Conservation (phyloP, 176 grass and related monocot genomes). For the Metroxylon sagu region DNA sequence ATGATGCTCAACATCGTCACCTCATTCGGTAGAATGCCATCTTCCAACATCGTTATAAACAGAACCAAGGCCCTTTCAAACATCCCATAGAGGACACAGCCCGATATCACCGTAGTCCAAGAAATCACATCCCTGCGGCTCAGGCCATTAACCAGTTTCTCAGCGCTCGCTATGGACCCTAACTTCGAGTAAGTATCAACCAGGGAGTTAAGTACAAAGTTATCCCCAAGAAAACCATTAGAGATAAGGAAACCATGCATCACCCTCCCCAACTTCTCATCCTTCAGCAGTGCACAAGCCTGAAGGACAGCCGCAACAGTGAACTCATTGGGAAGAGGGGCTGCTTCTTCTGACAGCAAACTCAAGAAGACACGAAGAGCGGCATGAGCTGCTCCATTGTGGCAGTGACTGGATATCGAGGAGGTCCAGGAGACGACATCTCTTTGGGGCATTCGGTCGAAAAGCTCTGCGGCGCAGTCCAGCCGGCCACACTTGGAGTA, state of each 20-base stretch:
- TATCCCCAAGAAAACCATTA: conserved; percentile 35
- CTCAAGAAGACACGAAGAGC: conserved; percentile 42
- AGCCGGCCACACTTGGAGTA: conserved; percentile 31
- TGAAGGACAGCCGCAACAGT: conserved; percentile 43
- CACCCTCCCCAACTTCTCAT: conserved; percentile 37
- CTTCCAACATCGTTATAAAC: conserved; percentile 57
- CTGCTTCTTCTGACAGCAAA: conserved; percentile 24
- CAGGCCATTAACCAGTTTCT: conserved; percentile 37
- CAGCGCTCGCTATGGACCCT: conserved; percentile 28
- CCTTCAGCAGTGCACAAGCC: conserved; percentile 43
- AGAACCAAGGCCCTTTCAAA: conserved; percentile 34
- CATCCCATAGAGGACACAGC: conserved; percentile 53
- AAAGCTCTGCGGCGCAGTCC: conserved; percentile 29
- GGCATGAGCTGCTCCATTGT: conserved; percentile 27
- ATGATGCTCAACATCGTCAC: conserved; percentile 58
- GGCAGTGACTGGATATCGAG: conserved; percentile 43
- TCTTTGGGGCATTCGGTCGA: conserved; percentile 52
- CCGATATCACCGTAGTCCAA: conserved; percentile 54
- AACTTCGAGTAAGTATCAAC: conserved; percentile 60
- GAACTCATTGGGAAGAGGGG: conserved; percentile 47
- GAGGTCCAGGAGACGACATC: conserved; percentile 54
- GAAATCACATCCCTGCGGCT: conserved; percentile 49
- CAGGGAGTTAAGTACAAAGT: conserved; percentile 44
- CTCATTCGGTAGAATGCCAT: conserved; percentile 40
- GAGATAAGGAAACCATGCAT: conserved; percentile 52